Percentiles rank a stretch among this genome's conserved stretches.
phyloP scores from a whole-genome alignment of 2,329 filamentous ascomycete species.

The Proliferodiscus dingleyae region DNA sequence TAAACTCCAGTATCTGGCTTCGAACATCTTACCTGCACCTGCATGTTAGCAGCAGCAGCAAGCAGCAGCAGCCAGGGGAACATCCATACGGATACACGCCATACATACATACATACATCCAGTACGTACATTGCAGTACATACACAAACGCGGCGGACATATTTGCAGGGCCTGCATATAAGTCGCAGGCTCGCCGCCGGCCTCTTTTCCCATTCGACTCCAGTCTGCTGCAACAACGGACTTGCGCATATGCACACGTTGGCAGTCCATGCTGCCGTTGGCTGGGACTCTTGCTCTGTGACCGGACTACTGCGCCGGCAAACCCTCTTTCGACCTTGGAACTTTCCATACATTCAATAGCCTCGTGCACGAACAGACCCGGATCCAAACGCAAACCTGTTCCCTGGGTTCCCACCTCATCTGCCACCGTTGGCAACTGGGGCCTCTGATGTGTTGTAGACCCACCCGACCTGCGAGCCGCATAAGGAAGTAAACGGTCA shows the following conservation, averaged over 20 bases:
- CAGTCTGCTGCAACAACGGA: background rate
- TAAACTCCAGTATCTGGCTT: background rate
- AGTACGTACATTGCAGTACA: too few relatives aligned
- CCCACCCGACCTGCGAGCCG: background rate
- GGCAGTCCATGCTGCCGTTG: background rate
- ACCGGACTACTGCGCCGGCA: too few relatives aligned
- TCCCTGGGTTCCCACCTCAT: too few relatives aligned
- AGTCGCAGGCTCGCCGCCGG: background rate
- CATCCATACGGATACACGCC: too few relatives aligned
- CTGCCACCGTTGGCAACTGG: background rate
- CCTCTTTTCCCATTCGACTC: background rate
- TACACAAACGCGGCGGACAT: background rate
- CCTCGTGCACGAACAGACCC: background rate
- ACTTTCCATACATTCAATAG: constrained; percentile 1
- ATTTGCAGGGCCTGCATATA: background rate
- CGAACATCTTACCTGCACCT: too few relatives aligned
- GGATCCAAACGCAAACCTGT: too few relatives aligned
- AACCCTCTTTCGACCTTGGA: background rate
- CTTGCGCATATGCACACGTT: constrained; percentile 7
- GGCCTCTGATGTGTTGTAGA: background rate
- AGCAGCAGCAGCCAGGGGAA: too few relatives aligned
- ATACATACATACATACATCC: too few relatives aligned
- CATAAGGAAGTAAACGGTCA: background rate
- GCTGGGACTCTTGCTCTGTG: background rate
- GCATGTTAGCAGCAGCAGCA: too few relatives aligned